Evolutionary conservation across 306 rosid genomes (phyloP).

Genomic region (Lablab purpureus): DNA sequence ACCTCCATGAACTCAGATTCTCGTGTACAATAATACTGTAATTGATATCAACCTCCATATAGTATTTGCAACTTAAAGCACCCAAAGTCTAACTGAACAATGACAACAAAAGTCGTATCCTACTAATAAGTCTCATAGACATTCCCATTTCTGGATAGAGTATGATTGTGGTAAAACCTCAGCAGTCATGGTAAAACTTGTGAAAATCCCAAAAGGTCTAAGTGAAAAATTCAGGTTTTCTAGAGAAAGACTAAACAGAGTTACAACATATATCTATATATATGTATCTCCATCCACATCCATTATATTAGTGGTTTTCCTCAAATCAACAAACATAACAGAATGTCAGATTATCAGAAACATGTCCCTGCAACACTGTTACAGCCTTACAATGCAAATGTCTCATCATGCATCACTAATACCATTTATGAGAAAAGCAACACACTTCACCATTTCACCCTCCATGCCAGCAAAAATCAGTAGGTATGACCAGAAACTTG

Average conservation of each 20-base stretch:
- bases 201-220: not conserved
- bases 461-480: conserved; percentile 39
- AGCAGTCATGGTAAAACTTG: not conserved
- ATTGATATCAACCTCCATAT: conserved; percentile 12
- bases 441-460: conserved; percentile 33
- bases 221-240: conserved; percentile 6
- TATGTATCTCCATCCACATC: conserved; percentile 38
- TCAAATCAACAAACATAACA: conserved; percentile 8
- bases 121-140: not conserved
- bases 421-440: conserved; percentile 31
- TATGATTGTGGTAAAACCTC: not conserved
- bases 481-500: conserved; percentile 23
- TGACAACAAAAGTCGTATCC: not conserved
- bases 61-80: conserved; percentile 24
- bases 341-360: conserved; percentile 22
- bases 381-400: conserved; percentile 11
- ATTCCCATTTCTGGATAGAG: not conserved
- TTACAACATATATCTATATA: conserved; percentile 15
- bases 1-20: conserved; percentile 22
- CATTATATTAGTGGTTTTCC: conserved; percentile 26
- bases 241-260: conserved; percentile 14
- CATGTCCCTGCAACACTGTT: conserved; percentile 8
- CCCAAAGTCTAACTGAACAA: conserved; percentile 17
- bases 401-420: conserved; percentile 5
- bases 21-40: conserved; percentile 9